phyloP scores from a whole-genome alignment of 1,139 yeast species.

The Candida sojae region DNA sequence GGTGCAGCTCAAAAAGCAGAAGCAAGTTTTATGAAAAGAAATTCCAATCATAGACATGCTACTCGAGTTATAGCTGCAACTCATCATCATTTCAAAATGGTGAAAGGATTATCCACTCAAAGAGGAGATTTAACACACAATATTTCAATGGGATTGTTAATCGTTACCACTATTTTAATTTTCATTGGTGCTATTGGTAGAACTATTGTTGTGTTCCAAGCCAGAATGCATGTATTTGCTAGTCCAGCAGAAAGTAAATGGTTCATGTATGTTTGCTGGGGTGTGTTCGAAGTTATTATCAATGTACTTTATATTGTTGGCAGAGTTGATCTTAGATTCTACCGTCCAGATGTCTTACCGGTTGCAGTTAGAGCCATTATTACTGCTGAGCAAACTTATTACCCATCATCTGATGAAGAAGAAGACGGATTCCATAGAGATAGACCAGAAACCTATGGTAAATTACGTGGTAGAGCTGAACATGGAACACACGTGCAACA shows the following conservation, averaged over 20 bases:
- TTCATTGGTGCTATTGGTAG: slow-evolving; percentile 35
- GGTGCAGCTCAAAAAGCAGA: slow-evolving; percentile 43
- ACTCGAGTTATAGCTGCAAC: slow-evolving; percentile 48
- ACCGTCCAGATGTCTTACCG: slow-evolving; percentile 47
- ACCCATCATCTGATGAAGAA: slow-evolving; percentile 23
- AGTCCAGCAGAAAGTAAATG: slow-evolving; percentile 26
- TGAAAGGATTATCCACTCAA: slow-evolving; percentile 41
- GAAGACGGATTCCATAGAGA: slow-evolving; percentile 20
- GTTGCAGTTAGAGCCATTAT: slow-evolving; percentile 36
- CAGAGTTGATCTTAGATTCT: slow-evolving; percentile 48
- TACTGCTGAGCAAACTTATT: slow-evolving; percentile 41
- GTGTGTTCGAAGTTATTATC: slow-evolving; percentile 37
- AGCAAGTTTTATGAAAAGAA: slow-evolving; percentile 44
- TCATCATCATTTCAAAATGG: slow-evolving; percentile 42
- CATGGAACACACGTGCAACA: slow-evolving; percentile 6
- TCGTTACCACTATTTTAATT: slow-evolving; percentile 34
- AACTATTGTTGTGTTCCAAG: slow-evolving; percentile 34
- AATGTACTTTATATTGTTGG: slow-evolving; percentile 41
- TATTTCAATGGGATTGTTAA: slow-evolving; percentile 32
- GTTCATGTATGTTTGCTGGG: slow-evolving; percentile 42
- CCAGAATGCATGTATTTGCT: slow-evolving; percentile 19
- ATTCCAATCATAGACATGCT: slow-evolving; percentile 46
- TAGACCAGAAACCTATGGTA: slow-evolving; percentile 15
- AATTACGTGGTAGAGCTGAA: slow-evolving; percentile 9
- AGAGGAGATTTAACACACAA: slow-evolving; percentile 43